These are phyloP conservation scores for Globisporangium rhizosaccharum DNA, from an alignment of 352 stramenopile species.

Conservation along the genomic window DNA sequence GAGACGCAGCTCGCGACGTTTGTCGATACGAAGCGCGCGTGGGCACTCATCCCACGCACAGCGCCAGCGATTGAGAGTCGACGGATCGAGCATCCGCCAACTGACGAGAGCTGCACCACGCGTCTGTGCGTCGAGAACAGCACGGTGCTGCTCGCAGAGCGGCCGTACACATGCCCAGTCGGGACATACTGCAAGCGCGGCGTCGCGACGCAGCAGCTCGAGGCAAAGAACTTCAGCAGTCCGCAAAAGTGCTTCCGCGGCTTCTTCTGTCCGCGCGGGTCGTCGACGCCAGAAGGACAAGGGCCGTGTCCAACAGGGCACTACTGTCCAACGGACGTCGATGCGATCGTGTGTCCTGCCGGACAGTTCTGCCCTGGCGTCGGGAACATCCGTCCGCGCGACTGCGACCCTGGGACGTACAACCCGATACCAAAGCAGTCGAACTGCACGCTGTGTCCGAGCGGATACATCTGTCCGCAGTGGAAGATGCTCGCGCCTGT, in stretches of 20 bases:
- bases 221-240: constrained; percentile 88
- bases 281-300: constrained; percentile 86
- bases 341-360: constrained; percentile 89
- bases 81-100: constrained; percentile 59
- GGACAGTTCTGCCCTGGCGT: constrained; percentile 94
- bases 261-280: constrained; percentile 95
- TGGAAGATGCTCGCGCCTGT: constrained; percentile 66
- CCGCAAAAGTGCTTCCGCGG: constrained; percentile 94
- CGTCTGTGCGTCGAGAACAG: constrained; percentile 49
- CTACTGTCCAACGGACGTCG: constrained; percentile 90
- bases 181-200: constrained; percentile 91
- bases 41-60: constrained; percentile 38
- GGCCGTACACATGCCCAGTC: constrained; percentile 92
- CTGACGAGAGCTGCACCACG: constrained; percentile 34
- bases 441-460: constrained; percentile 93
- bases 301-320: constrained; percentile 94
- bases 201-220: constrained; percentile 50
- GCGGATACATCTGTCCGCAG: constrained; percentile 92
- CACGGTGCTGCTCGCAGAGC: constrained; percentile 65
- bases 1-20: constrained; percentile 69
- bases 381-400: constrained; percentile 87
- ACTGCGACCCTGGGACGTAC: constrained; percentile 94
- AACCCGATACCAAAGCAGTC: constrained; percentile 77
- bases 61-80: constrained; percentile 49
- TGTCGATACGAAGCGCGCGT: constrained; percentile 35